Evolutionary conservation across 352 stramenopile genomes (phyloP).

Genomic region (Phytophthora sansomeana): DNA sequence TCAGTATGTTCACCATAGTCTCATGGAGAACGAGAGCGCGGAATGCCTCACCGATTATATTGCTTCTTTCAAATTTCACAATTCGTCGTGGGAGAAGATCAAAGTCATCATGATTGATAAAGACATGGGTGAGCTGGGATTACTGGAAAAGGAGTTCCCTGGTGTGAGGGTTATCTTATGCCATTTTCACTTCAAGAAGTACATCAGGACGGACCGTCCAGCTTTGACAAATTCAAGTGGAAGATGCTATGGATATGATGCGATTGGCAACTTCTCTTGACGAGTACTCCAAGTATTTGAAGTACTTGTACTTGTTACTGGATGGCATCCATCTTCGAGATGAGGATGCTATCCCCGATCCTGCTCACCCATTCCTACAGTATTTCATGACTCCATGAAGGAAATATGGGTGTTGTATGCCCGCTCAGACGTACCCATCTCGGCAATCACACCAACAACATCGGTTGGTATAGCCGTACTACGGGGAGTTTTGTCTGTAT

Average conservation of each 20-base stretch:
- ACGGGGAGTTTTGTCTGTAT: too few species aligned
- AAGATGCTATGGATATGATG: slow-evolving; percentile 1
- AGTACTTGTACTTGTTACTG: slow-evolving; percentile 5
- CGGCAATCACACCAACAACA: too few species aligned
- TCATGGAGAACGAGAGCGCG: not conserved
- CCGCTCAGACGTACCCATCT: too few species aligned
- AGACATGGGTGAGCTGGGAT: not conserved
- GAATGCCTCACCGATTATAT: not conserved
- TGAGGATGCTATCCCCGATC: too few species aligned
- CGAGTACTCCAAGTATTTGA: slow-evolving; percentile 6
- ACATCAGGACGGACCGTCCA: not conserved
- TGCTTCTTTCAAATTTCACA: not conserved
- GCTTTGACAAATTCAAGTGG: slow-evolving; percentile 4
- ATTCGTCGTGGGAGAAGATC: not conserved
- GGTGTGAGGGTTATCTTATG: not conserved
- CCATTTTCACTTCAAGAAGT: slow-evolving; percentile 1
- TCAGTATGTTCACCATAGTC: not conserved
- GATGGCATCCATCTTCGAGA: too few species aligned
- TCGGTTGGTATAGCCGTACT: too few species aligned
- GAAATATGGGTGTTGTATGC: too few species aligned
- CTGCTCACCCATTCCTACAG: too few species aligned
- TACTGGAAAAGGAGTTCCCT: not conserved
- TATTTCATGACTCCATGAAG: too few species aligned
- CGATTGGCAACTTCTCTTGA: not conserved
- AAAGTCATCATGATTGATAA: slow-evolving; percentile 2